Percentiles rank a stretch among this genome's conserved stretches.
Conservation (phyloP, 2,329 filamentous ascomycete genomes). For the Claviceps sp. region DNA sequence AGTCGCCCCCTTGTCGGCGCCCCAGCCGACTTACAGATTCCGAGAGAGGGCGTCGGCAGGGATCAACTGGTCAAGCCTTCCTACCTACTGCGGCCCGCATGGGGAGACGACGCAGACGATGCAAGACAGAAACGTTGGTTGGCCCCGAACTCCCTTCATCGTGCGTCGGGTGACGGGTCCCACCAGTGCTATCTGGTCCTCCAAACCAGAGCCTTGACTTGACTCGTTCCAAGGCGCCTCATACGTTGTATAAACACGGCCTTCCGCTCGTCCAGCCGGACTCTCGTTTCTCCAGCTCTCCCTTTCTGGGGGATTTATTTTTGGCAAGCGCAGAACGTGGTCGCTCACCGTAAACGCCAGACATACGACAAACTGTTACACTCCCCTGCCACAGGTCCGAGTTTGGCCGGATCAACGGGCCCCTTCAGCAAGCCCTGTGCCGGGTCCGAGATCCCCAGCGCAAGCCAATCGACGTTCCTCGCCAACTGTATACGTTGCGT, state of each 20-base stretch:
- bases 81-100: conserved; percentile 5
- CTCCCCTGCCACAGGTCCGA: background rate
- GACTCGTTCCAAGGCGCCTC: conserved; percentile 14
- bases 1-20: too few species aligned
- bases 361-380: background rate
- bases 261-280: conserved; percentile 14
- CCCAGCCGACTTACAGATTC: background rate
- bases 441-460: conserved; percentile 10
- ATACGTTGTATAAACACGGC: conserved; percentile 15
- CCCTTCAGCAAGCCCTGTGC: conserved; percentile 5
- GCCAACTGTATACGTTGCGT: background rate
- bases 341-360: conserved; percentile 1
- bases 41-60: background rate
- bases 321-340: conserved; percentile 3
- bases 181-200: background rate
- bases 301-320: conserved; percentile 9
- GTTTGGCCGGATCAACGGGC: background rate
- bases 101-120: background rate
- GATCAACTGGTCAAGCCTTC: background rate
- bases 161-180: conserved; percentile 7
- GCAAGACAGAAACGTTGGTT: background rate
- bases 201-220: background rate
- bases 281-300: conserved; percentile 7
- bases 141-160: background rate
- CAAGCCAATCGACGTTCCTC: background rate